Evolutionary conservation across 805 yeast species (phyloP).

Genomic region (Blastobotrys chiropterorum): DNA sequence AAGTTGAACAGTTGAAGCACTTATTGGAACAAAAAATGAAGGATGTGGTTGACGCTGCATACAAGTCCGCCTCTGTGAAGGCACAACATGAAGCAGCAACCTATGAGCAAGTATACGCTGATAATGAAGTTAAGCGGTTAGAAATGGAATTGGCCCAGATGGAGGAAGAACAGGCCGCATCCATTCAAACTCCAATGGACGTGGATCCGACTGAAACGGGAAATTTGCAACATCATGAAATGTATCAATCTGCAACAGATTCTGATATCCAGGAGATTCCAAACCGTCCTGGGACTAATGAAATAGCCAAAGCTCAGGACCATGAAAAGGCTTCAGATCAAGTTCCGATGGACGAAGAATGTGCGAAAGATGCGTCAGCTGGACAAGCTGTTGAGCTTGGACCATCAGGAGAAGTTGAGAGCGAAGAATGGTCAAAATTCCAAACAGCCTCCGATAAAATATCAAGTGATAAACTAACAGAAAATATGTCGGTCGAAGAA

Average conservation of each 20-base stretch:
- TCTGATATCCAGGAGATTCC: too few relatives aligned
- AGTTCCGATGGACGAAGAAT: too few relatives aligned
- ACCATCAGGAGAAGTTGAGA: too few relatives aligned
- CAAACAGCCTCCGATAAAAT: too few relatives aligned
- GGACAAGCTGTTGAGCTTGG: too few relatives aligned
- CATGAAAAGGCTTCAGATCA: too few relatives aligned
- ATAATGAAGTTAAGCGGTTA: not conserved
- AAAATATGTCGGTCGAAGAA: too few relatives aligned
- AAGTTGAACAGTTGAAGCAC: constrained; percentile 13
- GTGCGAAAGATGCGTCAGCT: too few relatives aligned
- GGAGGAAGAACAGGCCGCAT: not conserved
- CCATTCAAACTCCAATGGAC: not conserved
- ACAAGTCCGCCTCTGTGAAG: not conserved
- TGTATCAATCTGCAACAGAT: not conserved
- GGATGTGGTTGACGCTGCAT: constrained; percentile 1
- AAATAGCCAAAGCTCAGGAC: too few relatives aligned
- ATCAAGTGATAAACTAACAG: too few relatives aligned
- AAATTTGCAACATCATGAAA: not conserved
- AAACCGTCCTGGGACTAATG: too few relatives aligned
- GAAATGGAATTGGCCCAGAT: not conserved
- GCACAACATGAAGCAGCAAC: constrained; percentile 4
- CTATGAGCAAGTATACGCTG: not conserved
- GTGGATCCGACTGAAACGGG: not conserved
- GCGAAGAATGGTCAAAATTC: too few relatives aligned
- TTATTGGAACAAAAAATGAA: constrained; percentile 11